phyloP scores from a whole-genome alignment of 2,329 filamentous ascomycete species.

The Cladosporium sp. region DNA sequence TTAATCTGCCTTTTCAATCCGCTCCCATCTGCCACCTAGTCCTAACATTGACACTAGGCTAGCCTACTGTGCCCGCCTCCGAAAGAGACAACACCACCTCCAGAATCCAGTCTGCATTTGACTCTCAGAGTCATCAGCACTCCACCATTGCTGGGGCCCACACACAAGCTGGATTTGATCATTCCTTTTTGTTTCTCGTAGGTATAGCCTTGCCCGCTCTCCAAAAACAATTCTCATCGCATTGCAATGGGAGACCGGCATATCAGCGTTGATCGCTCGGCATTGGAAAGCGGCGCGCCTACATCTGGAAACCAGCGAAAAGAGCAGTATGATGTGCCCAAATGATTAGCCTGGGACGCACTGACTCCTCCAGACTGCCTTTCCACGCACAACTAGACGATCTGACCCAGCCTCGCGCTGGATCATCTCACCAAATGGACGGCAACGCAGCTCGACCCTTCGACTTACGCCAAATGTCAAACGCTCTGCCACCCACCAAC shows the following conservation, averaged over 20 bases:
- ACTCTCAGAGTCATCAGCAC: too few species aligned
- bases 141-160: too few species aligned
- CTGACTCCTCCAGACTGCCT: conserved; percentile 6
- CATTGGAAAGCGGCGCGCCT: neutral
- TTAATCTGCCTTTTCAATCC: neutral
- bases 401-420: conserved; percentile 1
- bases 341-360: neutral
- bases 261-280: neutral
- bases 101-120: too few species aligned
- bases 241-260: conserved; percentile 4
- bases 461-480: conserved; percentile 15
- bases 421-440: neutral
- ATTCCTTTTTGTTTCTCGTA: too few species aligned
- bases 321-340: neutral
- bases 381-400: conserved; percentile 18
- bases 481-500: conserved; percentile 4
- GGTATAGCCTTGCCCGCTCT: too few species aligned
- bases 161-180: too few species aligned
- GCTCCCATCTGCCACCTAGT: neutral
- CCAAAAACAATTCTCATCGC: too few species aligned
- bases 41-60: neutral
- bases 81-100: neutral
- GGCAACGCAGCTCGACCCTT: conserved; percentile 6
- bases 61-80: neutral
- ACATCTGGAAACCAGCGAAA: neutral